Evolutionary conservation across 805 yeast species (phyloP), one percentile per base, ranked within the genome.

Genomic region (Nakazawaea anatomiae): DNA sequence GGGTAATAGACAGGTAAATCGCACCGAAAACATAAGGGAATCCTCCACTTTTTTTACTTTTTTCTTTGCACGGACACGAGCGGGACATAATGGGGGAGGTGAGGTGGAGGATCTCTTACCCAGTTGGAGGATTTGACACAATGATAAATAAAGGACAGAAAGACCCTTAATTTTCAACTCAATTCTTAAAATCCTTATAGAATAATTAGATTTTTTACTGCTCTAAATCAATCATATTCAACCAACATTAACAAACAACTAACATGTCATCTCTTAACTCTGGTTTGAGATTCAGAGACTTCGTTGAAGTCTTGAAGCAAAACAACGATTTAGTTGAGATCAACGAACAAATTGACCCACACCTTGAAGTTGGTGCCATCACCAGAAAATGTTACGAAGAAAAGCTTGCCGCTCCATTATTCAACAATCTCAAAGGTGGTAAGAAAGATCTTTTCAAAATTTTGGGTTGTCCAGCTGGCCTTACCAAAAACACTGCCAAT

Each of bases 341-440:
- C 40, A 46, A 42, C 30, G 46, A 55, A 38, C 59, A 62, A 48
- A 53, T 62, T 7, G 65, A 62, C 48, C 65, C 65, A 9, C 38
- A 54, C 35, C 52, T 57, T 28, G 66, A 62, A 51, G 62, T 57
- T 4, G 66, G 65, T n/a, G 65, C 65, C 29, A 59, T 62, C 38
- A 60, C 55, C 55, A 61, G 65, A 52, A 60, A 53, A 46, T 60
- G 50, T 11, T 60, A 60, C 32, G 65, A 60, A 51, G 55, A 53
- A 6, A 46, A 57, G 32, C 36, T 53, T 18, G 57, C 64, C 4
- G 66, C 59, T 10, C 66, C 66, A 2, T 55, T 54, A 14, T 57
- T 62, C 52, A 57, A 51, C 30, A 60, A 60, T 35, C 45, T 60
- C 28, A 60, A 60, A 48, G 56, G 57, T 27, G 47, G 55, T 46